Evolutionary conservation across 306 rosid species (phyloP), one percentile per base, ranked within the genome.

Genomic region (Medicago ruthenica): DNA sequence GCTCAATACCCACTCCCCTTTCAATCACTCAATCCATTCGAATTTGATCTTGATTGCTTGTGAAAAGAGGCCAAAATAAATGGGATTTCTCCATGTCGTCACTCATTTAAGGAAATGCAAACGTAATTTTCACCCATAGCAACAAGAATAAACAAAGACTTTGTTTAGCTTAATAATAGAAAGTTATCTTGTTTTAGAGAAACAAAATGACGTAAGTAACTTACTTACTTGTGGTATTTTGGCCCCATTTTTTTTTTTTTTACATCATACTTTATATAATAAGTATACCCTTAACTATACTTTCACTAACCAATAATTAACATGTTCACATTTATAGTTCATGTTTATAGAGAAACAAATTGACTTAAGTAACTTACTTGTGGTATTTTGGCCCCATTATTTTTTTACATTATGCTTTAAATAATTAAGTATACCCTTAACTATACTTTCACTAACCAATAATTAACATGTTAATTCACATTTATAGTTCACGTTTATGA

Each of bases 191-290:
- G 48, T 27, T 24, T 47, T 9, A 2, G 4, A 20, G 47, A 55
- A 80, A 67, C 47, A 67, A 60, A 75, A 39, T 80, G 73, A 80
- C 67, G 17, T 42, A 41, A 58, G 18, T 24, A 69, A 27, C 31
- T 27, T 27, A 27, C 31, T 27, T 27, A 64, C 48, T 54, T 67
- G 71, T 54, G 58, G 8, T 60, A 22, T 70, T 21, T n/a, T n/a
- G n/a, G n/a, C n/a, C n/a, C n/a, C n/a, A n/a, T n/a, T n/a, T n/a
- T n/a, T n/a, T n/a, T n/a, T n/a, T n/a, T n/a, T n/a, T n/a, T n/a
- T n/a, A n/a, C n/a, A n/a, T n/a, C n/a, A n/a, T n/a, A n/a, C n/a
- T n/a, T n/a, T n/a, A n/a, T n/a, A n/a, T n/a, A n/a, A n/a, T n/a
- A n/a, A n/a, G n/a, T n/a, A n/a, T n/a, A n/a, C 36, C 9, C 59